Evolutionary conservation across 2,329 filamentous ascomycete species (phyloP).

Genomic region (Monosporascus ibericus): DNA sequence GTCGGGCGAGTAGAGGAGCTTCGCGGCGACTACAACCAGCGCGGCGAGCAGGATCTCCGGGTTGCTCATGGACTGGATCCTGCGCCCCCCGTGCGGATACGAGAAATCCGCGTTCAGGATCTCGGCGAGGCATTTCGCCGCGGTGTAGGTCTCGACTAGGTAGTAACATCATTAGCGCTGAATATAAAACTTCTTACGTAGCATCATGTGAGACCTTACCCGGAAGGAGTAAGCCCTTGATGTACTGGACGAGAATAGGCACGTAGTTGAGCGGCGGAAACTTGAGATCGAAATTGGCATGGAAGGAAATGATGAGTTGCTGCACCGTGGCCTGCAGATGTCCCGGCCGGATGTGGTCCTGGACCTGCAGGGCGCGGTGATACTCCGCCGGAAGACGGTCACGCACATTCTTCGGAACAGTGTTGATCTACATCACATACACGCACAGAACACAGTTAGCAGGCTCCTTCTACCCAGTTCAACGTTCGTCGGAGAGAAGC

Average conservation of each 20-base stretch:
- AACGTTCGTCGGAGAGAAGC: not conserved
- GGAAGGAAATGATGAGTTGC: conserved; percentile 57
- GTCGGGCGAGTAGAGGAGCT: conserved; percentile 74
- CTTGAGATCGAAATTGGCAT: conserved; percentile 59
- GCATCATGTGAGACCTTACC: conserved; percentile 37
- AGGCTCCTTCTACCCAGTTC: not conserved
- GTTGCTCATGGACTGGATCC: conserved; percentile 47
- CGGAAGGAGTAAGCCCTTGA: conserved; percentile 69
- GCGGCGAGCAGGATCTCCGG: conserved; percentile 72
- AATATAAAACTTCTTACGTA: not conserved
- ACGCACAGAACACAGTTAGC: conserved; percentile 4
- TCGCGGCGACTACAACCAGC: conserved; percentile 68
- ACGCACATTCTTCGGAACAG: conserved; percentile 59
- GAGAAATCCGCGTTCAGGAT: conserved; percentile 48
- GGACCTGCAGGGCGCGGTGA: conserved; percentile 51
- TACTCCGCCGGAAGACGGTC: conserved; percentile 58
- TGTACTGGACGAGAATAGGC: conserved; percentile 61
- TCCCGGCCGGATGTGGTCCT: conserved; percentile 41
- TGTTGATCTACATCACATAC: conserved; percentile 36
- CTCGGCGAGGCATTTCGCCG: conserved; percentile 50
- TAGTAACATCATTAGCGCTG: conserved; percentile 19
- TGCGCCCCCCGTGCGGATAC: conserved; percentile 44
- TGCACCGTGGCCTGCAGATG: conserved; percentile 60
- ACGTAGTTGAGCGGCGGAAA: conserved; percentile 70
- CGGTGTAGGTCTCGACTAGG: conserved; percentile 57